Base-by-base conservation (phyloP, 768 basidiomycete species). In the Galerina sulciceps region DNA sequence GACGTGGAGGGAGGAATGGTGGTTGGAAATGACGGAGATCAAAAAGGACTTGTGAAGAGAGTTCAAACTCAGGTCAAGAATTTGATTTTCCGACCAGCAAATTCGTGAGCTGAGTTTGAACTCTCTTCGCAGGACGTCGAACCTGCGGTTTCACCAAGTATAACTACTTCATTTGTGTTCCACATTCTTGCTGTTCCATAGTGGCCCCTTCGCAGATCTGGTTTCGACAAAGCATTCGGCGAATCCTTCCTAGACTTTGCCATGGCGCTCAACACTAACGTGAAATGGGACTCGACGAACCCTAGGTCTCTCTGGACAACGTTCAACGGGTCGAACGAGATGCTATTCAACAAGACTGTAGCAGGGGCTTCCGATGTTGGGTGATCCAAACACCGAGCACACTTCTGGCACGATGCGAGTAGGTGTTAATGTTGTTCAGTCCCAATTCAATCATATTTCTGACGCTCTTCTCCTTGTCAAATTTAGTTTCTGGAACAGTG, bases 341-440 rank as follows among this genome's bases (percentile, higher is more conserved):
- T 85, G 78, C 55, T 82, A 9, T 85, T 83, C 64, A 83, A 81
- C 53, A 57, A 66, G 58, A 79, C 78, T 4, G 71, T 47, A 4
- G 65, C 66, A 0, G 69, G 66, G 14, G 59, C 47, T 35, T 69
- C 79, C 1, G 66, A 71, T 42, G 67, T 83, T 4, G 71, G 22
- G 35, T 67, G 6, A 58, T 70, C 5, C 57, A 52, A 45, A 79
- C 81, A 1, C 66, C 74, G 2, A 49, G 22, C 6, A 67, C 64
- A 0, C 50, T 82, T 17, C 54, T 77, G 43, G 58, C 73, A 18
- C 74, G 82, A 43, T 82, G 73, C 73, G 51, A 59, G 74, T 75
- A 46, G 65, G 72, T 66, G 26, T n/a, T n/a, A n/a, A n/a, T n/a
- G n/a, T n/a, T n/a, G n/a, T n/a, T n/a, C n/a, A n/a, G n/a, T n/a